Conservation (phyloP, 2,329 filamentous ascomycete species). For the Pseudocercospora fijiensis region DNA sequence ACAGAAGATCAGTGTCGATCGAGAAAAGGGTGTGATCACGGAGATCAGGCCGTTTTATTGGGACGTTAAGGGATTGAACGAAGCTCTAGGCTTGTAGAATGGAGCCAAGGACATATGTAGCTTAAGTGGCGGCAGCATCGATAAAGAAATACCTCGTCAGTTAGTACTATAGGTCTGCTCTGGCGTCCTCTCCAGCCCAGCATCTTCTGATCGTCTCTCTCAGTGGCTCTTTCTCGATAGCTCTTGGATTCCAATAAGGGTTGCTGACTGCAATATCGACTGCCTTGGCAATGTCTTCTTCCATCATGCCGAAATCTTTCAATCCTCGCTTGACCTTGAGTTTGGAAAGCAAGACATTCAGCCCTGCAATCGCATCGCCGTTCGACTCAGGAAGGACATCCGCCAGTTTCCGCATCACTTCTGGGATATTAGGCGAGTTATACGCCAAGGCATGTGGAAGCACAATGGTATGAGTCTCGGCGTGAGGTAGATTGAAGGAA, state of each 20-base stretch:
- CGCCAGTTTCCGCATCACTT: slow-evolving; percentile 55
- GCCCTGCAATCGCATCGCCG: slow-evolving; percentile 57
- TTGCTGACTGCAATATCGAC: slow-evolving; percentile 59
- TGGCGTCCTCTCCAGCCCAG: slow-evolving; percentile 61
- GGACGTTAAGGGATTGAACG: slow-evolving; percentile 35
- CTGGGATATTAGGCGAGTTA: slow-evolving; percentile 57
- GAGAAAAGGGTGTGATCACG: slow-evolving; percentile 36
- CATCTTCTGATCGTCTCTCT: slow-evolving; percentile 59
- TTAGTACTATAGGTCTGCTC: slow-evolving; percentile 47
- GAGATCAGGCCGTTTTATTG: slow-evolving; percentile 41
- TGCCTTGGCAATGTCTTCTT: slow-evolving; percentile 60
- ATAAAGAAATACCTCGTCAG: too few species aligned
- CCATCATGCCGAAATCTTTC: slow-evolving; percentile 59
- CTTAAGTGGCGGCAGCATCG: not conserved
- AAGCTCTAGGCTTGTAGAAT: slow-evolving; percentile 11
- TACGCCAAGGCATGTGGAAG: slow-evolving; percentile 64
- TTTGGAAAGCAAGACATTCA: slow-evolving; percentile 57
- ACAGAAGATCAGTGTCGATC: slow-evolving; percentile 39
- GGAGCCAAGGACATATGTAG: too few species aligned
- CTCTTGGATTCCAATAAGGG: slow-evolving; percentile 60
- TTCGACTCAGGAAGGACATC: slow-evolving; percentile 56
- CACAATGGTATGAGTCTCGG: slow-evolving; percentile 64
- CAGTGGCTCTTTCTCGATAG: slow-evolving; percentile 53
- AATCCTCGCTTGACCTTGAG: slow-evolving; percentile 55
- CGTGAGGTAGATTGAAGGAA: slow-evolving; percentile 63